Conservation (phyloP, 306 rosid genomes). For the Gillenia trifoliata region DNA sequence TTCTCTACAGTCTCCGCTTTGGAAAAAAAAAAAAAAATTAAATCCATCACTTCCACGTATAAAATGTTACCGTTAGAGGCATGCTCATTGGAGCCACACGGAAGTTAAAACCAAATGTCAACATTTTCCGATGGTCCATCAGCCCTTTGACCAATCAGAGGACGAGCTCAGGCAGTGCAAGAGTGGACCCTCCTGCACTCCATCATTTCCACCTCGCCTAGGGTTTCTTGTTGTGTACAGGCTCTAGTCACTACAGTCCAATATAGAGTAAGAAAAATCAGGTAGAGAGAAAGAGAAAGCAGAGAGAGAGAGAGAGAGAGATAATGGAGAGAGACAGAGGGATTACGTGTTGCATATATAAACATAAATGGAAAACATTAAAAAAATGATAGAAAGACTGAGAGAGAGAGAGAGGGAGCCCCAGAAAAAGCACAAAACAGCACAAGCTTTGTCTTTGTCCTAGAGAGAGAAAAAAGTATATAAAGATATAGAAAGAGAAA, state of each 20-base stretch:
- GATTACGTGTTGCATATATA: neutral
- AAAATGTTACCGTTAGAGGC: neutral
- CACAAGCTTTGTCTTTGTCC: conserved; percentile 33
- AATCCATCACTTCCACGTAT: neutral
- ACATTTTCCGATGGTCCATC: neutral
- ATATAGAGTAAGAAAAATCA: conserved; percentile 3
- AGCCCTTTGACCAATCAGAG: neutral
- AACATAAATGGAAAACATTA: neutral
- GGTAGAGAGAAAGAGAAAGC: conserved; percentile 7
- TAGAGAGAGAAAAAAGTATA: conserved; percentile 24
- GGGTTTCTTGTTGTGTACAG: neutral
- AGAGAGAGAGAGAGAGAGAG: conserved; percentile 2
- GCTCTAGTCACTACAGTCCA: conserved; percentile 16
- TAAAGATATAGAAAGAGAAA: conserved; percentile 10
- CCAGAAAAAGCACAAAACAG: conserved; percentile 19
- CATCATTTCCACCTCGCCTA: neutral
- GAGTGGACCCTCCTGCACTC: neutral
- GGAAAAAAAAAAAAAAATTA: neutral
- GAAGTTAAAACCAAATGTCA: neutral
- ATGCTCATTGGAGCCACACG: neutral
- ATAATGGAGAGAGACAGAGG: neutral
- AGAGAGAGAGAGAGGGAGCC: neutral
- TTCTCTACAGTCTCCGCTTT: no score
- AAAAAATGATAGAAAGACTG: neutral
- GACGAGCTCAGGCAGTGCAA: neutral